Conservation (phyloP, 2,329 filamentous ascomycete species). For the Aspergillus texensis region DNA sequence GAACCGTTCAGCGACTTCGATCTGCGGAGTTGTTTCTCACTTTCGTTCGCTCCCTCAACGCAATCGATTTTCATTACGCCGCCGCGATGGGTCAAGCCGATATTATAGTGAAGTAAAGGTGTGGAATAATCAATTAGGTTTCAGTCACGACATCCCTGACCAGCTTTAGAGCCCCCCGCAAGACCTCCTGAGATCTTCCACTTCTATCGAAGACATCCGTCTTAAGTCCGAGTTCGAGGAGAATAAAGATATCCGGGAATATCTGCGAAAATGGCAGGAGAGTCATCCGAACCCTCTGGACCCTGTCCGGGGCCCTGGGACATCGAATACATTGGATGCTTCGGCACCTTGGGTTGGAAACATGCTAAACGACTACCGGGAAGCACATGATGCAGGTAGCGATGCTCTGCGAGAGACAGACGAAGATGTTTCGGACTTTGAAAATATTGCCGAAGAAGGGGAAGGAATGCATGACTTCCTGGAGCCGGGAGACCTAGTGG, state of each 20-base stretch:
- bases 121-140: neutral
- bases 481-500: constrained; percentile 46
- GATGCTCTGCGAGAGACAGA: constrained; percentile 27
- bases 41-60: neutral
- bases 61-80: neutral
- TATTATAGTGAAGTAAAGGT: constrained; percentile 1
- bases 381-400: constrained; percentile 29
- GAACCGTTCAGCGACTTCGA: neutral
- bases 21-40: constrained; percentile 5
- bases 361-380: constrained; percentile 38
- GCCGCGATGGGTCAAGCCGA: neutral
- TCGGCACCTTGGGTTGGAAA: constrained; percentile 30
- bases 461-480: constrained; percentile 34
- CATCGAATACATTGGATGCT: constrained; percentile 14
- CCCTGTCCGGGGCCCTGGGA: constrained; percentile 29
- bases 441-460: constrained; percentile 32
- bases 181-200: constrained; percentile 9
- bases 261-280: constrained; percentile 45
- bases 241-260: constrained; percentile 44
- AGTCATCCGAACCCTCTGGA: constrained; percentile 32
- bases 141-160: neutral
- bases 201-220: constrained; percentile 31
- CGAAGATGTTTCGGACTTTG: constrained; percentile 30
- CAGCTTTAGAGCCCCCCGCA: constrained; percentile 2
- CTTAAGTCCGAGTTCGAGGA: constrained; percentile 38